These are phyloP conservation scores for Ceratobasidium sp. DNA, from an alignment of 1,284 basidiomycete genomes.

Conservation along the genomic window DNA sequence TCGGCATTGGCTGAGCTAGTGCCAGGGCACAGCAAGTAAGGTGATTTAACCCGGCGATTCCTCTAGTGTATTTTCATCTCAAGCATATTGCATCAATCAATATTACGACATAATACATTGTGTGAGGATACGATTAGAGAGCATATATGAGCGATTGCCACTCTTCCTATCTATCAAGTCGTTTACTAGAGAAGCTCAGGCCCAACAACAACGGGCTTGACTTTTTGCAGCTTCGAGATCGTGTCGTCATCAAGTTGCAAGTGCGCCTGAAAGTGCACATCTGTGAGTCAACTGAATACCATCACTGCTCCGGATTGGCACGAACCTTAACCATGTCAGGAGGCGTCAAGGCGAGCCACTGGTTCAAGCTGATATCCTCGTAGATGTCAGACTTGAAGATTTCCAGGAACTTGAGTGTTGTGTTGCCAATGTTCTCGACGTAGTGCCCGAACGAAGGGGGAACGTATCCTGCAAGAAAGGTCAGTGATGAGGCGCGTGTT, in stretches of 20 bases:
- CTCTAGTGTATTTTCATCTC: too few species aligned
- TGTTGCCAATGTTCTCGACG: constrained; percentile 77
- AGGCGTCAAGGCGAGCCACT: constrained; percentile 76
- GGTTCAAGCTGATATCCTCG: constrained; percentile 71
- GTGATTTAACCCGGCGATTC: too few species aligned
- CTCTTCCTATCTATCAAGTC: too few species aligned
- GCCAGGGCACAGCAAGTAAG: too few species aligned
- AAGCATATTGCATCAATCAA: too few species aligned
- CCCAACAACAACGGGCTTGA: constrained; percentile 67
- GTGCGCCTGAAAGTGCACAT: constrained; percentile 59
- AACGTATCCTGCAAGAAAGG: constrained; percentile 62
- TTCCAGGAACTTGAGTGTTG: constrained; percentile 73
- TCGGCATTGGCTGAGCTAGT: too few species aligned
- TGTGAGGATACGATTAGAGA: too few species aligned
- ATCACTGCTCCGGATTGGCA: not conserved
- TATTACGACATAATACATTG: too few species aligned
- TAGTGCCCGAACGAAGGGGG: constrained; percentile 76
- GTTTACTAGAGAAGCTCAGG: constrained; percentile 44
- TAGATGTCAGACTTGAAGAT: constrained; percentile 70
- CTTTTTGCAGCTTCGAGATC: constrained; percentile 67
- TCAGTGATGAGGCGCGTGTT: not conserved
- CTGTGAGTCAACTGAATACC: not conserved
- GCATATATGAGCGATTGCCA: too few species aligned
- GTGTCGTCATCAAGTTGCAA: constrained; percentile 67
- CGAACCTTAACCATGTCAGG: constrained; percentile 67